A percentile compares a stretch with the other conserved stretches of the same genome.
Conservation (phyloP, 805 yeast species). For the Blastobotrys americana region DNA sequence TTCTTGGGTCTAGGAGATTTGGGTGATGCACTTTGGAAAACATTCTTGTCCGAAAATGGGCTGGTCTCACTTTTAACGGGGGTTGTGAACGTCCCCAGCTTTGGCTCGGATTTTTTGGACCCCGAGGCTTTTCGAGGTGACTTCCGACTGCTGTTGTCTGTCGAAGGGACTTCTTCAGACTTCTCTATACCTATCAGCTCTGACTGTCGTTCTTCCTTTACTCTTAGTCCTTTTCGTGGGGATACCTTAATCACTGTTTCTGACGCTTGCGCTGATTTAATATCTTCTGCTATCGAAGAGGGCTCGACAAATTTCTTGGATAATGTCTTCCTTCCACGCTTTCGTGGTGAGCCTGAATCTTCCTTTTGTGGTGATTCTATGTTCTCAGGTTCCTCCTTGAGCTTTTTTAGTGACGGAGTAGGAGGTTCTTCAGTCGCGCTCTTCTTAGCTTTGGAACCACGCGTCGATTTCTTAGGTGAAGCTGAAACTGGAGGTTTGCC, state of each 20-base stretch:
- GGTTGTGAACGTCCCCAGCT: constrained; percentile 4
- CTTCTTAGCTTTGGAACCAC: constrained; percentile 7
- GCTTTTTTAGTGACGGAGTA: neutral
- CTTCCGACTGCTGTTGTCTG: constrained; percentile 7
- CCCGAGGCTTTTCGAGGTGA: constrained; percentile 1
- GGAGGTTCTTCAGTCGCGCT: constrained; percentile 2
- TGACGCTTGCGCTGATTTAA: neutral
- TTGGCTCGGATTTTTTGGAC: constrained; percentile 3
- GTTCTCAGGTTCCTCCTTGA: constrained; percentile 6
- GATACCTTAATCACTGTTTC: constrained; percentile 12
- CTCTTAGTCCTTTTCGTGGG: constrained; percentile 4
- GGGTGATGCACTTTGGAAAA: constrained; percentile 13
- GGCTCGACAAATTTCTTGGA: constrained; percentile 12
- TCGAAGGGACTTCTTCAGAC: constrained; percentile 4
- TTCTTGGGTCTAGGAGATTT: constrained; percentile 9
- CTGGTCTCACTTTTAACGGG: constrained; percentile 9
- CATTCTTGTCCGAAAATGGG: constrained; percentile 14
- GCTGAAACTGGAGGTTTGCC: constrained; percentile 4
- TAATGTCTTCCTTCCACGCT: constrained; percentile 13
- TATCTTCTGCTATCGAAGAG: constrained; percentile 1
- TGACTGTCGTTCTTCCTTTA: constrained; percentile 1
- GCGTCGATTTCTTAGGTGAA: constrained; percentile 4
- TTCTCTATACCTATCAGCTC: neutral
- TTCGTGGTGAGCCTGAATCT: constrained; percentile 10
- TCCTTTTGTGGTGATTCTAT: no score